phyloP scores from a whole-genome alignment of 2,329 filamentous ascomycete species.

The Xylaria sp. region DNA sequence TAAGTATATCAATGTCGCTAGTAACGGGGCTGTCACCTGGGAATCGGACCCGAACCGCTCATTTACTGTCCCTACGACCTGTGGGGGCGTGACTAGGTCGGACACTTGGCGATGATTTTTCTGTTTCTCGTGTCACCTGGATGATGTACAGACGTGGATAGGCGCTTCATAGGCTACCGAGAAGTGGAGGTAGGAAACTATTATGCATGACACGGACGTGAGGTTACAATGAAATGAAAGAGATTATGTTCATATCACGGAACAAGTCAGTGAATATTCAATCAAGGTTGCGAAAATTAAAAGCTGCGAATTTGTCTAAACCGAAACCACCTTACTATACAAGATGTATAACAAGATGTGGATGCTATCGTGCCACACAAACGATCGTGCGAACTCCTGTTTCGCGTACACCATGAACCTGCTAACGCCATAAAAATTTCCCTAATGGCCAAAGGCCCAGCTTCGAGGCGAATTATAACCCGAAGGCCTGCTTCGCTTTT shows the following conservation, averaged over 20 bases:
- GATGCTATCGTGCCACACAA: not conserved
- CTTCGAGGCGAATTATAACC: constrained; percentile 40
- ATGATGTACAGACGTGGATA: not conserved
- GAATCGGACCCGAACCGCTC: constrained; percentile 58
- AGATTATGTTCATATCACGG: too few species aligned
- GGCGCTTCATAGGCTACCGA: not conserved
- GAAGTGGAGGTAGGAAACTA: not conserved
- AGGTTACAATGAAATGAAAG: too few species aligned
- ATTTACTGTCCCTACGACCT: constrained; percentile 45
- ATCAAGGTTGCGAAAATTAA: not conserved
- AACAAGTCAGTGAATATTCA: not conserved
- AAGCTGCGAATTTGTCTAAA: constrained; percentile 1
- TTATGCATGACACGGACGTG: not conserved
- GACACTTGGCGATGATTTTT: constrained; percentile 41
- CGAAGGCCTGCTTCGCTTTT: constrained; percentile 60
- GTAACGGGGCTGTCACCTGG: constrained; percentile 61
- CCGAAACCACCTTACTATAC: not conserved
- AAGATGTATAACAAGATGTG: not conserved
- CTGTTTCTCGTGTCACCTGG: not conserved
- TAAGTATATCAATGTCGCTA: constrained; percentile 64
- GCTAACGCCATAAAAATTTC: not conserved
- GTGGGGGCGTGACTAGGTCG: constrained; percentile 37
- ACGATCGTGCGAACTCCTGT: constrained; percentile 2
- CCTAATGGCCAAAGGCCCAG: not conserved
- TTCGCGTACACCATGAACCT: not conserved